Conservation (phyloP, 192 early-diverging fungal species). For the Mortierella hygrophila region DNA sequence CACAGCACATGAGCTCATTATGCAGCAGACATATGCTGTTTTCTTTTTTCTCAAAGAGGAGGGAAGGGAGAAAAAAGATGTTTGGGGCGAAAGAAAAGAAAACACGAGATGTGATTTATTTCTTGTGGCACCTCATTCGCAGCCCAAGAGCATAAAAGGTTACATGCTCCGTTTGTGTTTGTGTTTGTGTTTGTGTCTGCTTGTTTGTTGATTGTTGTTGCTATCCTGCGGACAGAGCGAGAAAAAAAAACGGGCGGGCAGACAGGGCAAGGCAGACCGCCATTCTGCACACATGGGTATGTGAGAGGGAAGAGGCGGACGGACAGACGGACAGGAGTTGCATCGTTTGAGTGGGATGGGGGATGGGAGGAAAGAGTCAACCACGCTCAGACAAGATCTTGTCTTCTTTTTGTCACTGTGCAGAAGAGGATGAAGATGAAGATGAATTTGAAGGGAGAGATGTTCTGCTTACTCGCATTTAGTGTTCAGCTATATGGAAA, state of each 20-base stretch:
- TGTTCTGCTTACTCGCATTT: no score
- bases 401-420: background rate
- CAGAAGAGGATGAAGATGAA: background rate
- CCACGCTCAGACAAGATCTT: slow-evolving; percentile 1
- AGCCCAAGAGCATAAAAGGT: background rate
- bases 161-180: background rate
- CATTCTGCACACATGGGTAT: background rate
- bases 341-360: background rate
- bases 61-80: no score
- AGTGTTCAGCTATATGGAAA: no score
- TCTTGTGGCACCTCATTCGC: no score
- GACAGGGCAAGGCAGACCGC: background rate
- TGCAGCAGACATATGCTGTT: no score
- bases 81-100: no score
- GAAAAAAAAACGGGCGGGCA: background rate
- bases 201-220: background rate
- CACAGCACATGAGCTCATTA: no score
- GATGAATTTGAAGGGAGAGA: background rate
- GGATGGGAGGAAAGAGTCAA: background rate
- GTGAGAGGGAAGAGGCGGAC: background rate
- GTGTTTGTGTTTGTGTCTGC: background rate
- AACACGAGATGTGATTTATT: no score
- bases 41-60: no score
- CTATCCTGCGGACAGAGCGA: background rate
- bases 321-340: background rate